Evolutionary conservation across 2,329 filamentous ascomycete genomes (phyloP).

Genomic region (Davidsoniella eucalypti): DNA sequence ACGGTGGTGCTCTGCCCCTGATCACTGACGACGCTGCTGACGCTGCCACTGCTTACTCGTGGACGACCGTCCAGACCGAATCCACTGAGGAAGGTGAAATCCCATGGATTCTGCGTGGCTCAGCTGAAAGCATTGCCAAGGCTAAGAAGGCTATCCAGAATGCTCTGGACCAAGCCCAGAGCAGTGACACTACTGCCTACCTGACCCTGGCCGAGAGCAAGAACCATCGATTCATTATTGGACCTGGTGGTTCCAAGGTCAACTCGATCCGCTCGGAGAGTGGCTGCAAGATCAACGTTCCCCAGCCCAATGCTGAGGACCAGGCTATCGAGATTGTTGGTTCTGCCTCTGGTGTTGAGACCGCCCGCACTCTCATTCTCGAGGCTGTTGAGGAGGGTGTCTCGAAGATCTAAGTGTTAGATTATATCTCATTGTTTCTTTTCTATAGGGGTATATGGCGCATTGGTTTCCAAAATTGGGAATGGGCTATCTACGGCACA

Average conservation of each 20-base stretch:
- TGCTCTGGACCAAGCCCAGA: constrained; percentile 55
- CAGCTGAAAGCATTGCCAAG: constrained; percentile 62
- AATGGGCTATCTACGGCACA: no score
- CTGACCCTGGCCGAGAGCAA: constrained; percentile 77
- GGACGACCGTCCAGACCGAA: constrained; percentile 56
- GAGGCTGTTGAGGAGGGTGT: constrained; percentile 55
- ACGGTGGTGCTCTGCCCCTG: constrained; percentile 56
- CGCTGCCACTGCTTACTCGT: constrained; percentile 55
- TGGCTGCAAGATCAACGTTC: constrained; percentile 85
- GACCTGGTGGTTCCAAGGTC: constrained; percentile 75
- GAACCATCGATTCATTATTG: constrained; percentile 82
- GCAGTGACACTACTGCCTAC: constrained; percentile 63
- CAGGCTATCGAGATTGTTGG: constrained; percentile 89
- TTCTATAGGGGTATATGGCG: background rate
- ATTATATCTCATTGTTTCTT: constrained; percentile 2
- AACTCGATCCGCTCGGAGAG: constrained; percentile 86
- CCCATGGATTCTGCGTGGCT: constrained; percentile 77
- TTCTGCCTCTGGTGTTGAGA: constrained; percentile 60
- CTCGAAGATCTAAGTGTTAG: constrained; percentile 15
- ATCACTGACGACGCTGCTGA: constrained; percentile 73
- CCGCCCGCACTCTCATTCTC: constrained; percentile 77
- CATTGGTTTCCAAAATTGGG: background rate
- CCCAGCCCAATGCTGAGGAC: constrained; percentile 53
- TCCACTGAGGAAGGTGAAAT: constrained; percentile 54
- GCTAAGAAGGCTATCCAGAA: constrained; percentile 59